These are phyloP conservation scores for Fusarium annulatum DNA, from an alignment of 2,329 filamentous ascomycete species.

Conservation along the genomic window DNA sequence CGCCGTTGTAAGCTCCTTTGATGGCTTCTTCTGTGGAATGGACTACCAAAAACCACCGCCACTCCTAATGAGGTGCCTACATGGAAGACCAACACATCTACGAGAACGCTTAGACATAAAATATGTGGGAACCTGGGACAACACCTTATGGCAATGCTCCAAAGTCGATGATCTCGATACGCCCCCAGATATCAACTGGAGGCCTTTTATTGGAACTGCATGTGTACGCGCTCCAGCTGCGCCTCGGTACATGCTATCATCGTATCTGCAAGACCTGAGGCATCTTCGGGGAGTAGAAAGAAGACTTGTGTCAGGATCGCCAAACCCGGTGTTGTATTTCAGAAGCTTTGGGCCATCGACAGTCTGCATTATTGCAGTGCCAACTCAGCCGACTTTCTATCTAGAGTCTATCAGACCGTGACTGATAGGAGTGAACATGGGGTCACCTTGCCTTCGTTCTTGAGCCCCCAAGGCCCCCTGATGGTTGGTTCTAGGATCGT, in stretches of 20 bases:
- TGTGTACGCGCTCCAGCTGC: background rate
- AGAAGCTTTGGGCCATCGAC: background rate
- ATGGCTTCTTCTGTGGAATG: background rate
- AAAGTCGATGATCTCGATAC: background rate
- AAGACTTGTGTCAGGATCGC: background rate
- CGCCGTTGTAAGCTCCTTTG: background rate
- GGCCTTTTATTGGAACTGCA: background rate
- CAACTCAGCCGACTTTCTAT: background rate
- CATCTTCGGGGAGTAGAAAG: background rate
- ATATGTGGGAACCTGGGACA: background rate
- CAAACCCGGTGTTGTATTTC: background rate
- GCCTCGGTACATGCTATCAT: background rate
- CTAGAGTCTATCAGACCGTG: background rate
- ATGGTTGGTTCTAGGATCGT: background rate
- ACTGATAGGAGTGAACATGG: background rate
- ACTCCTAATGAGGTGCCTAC: background rate
- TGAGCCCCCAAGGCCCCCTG: no score
- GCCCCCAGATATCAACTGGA: background rate
- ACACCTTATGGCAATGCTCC: background rate
- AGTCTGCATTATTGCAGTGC: background rate
- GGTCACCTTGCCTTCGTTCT: background rate
- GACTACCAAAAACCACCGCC: background rate
- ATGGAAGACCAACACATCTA: background rate
- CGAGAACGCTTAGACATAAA: background rate
- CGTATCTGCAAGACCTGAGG: background rate